Percentiles rank a stretch among this genome's conserved stretches.
These are phyloP conservation scores for Sisymbrium irio DNA, from an alignment of 345 rosid species.

Conservation along the genomic window DNA sequence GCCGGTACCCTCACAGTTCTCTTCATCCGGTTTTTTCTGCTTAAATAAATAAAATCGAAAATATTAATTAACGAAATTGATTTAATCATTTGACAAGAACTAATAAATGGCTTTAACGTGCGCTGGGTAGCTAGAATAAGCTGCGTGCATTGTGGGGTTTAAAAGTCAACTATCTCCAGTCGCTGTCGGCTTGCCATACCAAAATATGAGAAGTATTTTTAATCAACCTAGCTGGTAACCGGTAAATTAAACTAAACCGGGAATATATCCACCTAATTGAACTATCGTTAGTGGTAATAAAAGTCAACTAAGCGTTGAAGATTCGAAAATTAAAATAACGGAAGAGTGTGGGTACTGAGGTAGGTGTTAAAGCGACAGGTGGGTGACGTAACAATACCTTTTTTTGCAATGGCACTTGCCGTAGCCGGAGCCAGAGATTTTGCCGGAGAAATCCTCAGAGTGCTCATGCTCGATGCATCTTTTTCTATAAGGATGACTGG, in stretches of 20 bases:
- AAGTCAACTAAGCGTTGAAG: conserved; percentile 24
- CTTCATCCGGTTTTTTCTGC: conserved; percentile 79
- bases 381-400: conserved; percentile 50
- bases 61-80: neutral
- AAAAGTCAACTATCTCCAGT: neutral
- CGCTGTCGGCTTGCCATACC: neutral
- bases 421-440: conserved; percentile 55
- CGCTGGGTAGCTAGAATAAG: neutral
- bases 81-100: neutral
- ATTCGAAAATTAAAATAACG: neutral
- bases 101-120: neutral
- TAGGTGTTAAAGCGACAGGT: conserved; percentile 24
- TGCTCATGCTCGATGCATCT: conserved; percentile 67
- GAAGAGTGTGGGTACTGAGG: neutral
- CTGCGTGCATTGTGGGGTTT: neutral
- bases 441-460: conserved; percentile 55
- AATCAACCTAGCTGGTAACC: neutral
- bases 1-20: conserved; percentile 77
- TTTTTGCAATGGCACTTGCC: conserved; percentile 89
- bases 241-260: conserved; percentile 4
- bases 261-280: neutral
- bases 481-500: conserved; percentile 57
- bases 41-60: neutral
- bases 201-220: neutral
- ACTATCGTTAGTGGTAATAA: neutral